A percentile compares a stretch with the other conserved stretches of the same genome.
phyloP scores from a whole-genome alignment of 352 stramenopile species.

The Globisporangium paroecandrum region DNA sequence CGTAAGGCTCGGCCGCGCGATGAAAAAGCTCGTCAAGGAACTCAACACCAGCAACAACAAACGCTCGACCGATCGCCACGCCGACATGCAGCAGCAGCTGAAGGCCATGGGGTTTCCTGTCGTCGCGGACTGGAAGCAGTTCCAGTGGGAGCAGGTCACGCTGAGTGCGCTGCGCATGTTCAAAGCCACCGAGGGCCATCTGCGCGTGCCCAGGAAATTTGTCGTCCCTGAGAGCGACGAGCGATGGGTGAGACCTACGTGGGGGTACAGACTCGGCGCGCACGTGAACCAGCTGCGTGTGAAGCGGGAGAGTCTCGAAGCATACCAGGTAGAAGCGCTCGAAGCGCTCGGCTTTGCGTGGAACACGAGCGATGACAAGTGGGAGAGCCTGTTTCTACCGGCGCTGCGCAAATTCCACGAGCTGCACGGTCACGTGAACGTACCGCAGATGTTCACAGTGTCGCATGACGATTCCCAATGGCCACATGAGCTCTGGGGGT shows the following conservation, averaged over 20 bases:
- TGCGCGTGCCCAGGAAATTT: slow-evolving; percentile 11
- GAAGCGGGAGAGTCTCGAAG: slow-evolving; percentile 16
- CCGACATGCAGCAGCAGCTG: slow-evolving; percentile 21
- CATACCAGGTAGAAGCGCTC: slow-evolving; percentile 33
- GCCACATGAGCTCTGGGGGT: slow-evolving; percentile 29
- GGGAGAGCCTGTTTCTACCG: slow-evolving; percentile 36
- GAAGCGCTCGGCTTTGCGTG: slow-evolving; percentile 39
- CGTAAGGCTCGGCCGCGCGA: slow-evolving; percentile 32
- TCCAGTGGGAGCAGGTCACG: slow-evolving; percentile 21
- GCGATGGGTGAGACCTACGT: slow-evolving; percentile 1
- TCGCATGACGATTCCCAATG: slow-evolving; percentile 20
- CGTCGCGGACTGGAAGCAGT: slow-evolving; percentile 36
- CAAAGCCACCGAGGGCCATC: slow-evolving; percentile 6
- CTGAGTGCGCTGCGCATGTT: slow-evolving; percentile 10
- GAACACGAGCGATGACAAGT: slow-evolving; percentile 33
- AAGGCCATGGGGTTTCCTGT: slow-evolving; percentile 28
- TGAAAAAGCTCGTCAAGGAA: slow-evolving; percentile 27
- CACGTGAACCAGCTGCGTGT: slow-evolving; percentile 29
- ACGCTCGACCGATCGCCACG: not conserved
- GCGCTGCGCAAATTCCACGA: slow-evolving; percentile 31
- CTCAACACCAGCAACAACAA: slow-evolving; percentile 1
- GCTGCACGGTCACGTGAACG: slow-evolving; percentile 35
- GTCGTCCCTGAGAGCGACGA: slow-evolving; percentile 19
- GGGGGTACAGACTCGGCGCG: slow-evolving; percentile 14
- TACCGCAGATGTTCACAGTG: slow-evolving; percentile 41